These are phyloP conservation scores for Penicillium sclerotigenum DNA, from an alignment of 2,329 filamentous ascomycete species.

Conservation along the genomic window DNA sequence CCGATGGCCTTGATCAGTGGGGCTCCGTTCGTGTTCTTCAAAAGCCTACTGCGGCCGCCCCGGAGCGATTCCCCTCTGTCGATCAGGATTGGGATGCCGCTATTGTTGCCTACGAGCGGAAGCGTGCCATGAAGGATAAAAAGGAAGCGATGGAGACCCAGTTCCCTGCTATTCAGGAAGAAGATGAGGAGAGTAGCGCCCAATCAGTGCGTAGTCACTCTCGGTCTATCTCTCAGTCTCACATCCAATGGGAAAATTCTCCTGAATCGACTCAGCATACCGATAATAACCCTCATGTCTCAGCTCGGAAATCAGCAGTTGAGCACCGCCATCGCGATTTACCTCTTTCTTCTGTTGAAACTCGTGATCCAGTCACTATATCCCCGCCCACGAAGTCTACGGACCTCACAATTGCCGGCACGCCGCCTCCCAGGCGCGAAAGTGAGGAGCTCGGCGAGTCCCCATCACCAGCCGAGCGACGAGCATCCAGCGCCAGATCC, in stretches of 20 bases:
- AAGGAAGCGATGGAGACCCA: constrained; percentile 9
- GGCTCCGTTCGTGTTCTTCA: constrained; percentile 36
- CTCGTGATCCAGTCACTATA: neutral
- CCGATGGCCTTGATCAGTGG: constrained; percentile 37
- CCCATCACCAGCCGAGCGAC: constrained; percentile 10
- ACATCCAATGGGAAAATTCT: neutral
- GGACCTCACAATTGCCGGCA: constrained; percentile 13
- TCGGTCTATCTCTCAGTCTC: neutral
- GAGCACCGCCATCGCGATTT: constrained; percentile 18
- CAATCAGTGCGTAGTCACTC: neutral
- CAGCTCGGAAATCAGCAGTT: neutral
- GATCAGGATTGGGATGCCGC: constrained; percentile 36
- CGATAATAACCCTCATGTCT: neutral
- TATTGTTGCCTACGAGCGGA: constrained; percentile 13
- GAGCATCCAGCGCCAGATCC: neutral
- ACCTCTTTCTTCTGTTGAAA: constrained; percentile 30
- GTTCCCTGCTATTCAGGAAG: constrained; percentile 15
- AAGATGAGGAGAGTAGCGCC: neutral
- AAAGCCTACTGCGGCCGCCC: constrained; percentile 23
- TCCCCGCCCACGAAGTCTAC: neutral
- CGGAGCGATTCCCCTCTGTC: constrained; percentile 35
- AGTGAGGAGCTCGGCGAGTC: constrained; percentile 31
- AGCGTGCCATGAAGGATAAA: constrained; percentile 15
- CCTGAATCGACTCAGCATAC: neutral
- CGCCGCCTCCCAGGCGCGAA: constrained; percentile 18